Conservation (phyloP, 2,329 filamentous ascomycete genomes). For the Exophiala mesophila region DNA sequence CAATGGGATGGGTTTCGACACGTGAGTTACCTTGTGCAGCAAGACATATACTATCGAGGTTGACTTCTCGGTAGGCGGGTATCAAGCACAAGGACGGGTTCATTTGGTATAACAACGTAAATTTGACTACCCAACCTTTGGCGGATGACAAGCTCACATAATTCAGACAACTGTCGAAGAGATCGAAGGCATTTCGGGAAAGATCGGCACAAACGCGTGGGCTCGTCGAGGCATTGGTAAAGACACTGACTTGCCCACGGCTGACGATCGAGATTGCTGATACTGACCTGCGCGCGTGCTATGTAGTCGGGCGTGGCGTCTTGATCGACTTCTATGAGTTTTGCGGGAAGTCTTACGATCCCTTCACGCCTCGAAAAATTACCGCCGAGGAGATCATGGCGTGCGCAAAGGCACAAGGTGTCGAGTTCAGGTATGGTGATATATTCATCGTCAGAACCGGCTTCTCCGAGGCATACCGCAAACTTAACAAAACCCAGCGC, state of each 20-base stretch:
- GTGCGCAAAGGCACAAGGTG: slow-evolving; percentile 32
- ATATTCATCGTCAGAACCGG: slow-evolving; percentile 22
- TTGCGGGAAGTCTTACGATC: slow-evolving; percentile 46
- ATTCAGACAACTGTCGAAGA: too few relatives aligned
- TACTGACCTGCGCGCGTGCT: too few relatives aligned
- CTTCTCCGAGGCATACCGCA: slow-evolving; percentile 19
- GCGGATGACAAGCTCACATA: neutral
- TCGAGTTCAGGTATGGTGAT: slow-evolving; percentile 20
- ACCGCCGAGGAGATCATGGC: slow-evolving; percentile 50
- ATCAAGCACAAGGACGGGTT: neutral
- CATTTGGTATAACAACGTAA: slow-evolving; percentile 10
- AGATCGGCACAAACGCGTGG: too few relatives aligned
- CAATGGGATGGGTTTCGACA: slow-evolving; percentile 49
- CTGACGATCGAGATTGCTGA: too few relatives aligned
- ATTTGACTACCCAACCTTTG: neutral
- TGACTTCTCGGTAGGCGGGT: slow-evolving; percentile 1
- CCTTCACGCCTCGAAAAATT: slow-evolving; percentile 51
- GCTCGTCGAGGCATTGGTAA: slow-evolving; percentile 7
- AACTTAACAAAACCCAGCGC: slow-evolving; percentile 15
- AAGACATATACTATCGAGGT: too few relatives aligned
- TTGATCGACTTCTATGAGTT: slow-evolving; percentile 41
- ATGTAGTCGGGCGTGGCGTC: slow-evolving; percentile 32
- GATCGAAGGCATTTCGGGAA: too few relatives aligned
- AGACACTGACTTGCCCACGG: neutral
- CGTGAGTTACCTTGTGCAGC: slow-evolving; percentile 26